Evolutionary conservation across 352 stramenopile genomes (phyloP), one percentile per base, ranked within the genome.

Genomic region (Pilasporangium apinafurcum): DNA sequence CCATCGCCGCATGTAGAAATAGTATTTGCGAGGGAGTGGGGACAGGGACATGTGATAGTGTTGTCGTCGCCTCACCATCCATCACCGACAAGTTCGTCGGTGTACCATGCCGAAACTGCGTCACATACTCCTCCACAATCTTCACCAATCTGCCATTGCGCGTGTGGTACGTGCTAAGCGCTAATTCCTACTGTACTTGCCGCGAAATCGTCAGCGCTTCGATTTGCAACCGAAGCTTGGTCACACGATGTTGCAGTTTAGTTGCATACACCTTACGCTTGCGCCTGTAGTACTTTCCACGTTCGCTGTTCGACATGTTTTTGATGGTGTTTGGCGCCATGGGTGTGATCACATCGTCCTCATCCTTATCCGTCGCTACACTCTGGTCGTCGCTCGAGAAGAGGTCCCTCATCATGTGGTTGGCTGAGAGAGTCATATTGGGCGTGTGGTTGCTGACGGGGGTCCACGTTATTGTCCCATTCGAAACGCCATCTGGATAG

Each of bases 251-350:
- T 10, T 66, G 37, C 8, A 86, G 44, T 5, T 65, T 40, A 25
- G 54, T 49, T 6, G 68, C 52, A 51, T 82, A 83, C 36, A 59
- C 43, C 42, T 82, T 79, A 24, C 69, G 59, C 36, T 62, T 58
- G 24, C 59, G 64, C 28, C 73, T 66, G 49, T 86, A 83, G 17
- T 81, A 74, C 49, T 86, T 86, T n/a, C 67, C 65, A 3, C 72
- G 68, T 41, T 85, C 72, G 44, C 72, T 85, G 45, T 81, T 84
- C 41, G 47, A 65, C 71, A 84, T 80, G 49, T 51, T 21, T 46
- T 71, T 70, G 33, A 77, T 44, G 47, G n/a, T n/a, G n/a, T n/a
- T 20, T 61, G 16, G 31, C 55, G 29, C 6, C 33, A 29, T 17
- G 53, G 44, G 5, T 48, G 44, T 16, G 28, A 28, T 16, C 41